Percentiles rank a stretch among this genome's conserved stretches.
These are phyloP conservation scores for Penicillium flavigenum DNA, from an alignment of 495 filamentous ascomycete species.

Conservation along the genomic window DNA sequence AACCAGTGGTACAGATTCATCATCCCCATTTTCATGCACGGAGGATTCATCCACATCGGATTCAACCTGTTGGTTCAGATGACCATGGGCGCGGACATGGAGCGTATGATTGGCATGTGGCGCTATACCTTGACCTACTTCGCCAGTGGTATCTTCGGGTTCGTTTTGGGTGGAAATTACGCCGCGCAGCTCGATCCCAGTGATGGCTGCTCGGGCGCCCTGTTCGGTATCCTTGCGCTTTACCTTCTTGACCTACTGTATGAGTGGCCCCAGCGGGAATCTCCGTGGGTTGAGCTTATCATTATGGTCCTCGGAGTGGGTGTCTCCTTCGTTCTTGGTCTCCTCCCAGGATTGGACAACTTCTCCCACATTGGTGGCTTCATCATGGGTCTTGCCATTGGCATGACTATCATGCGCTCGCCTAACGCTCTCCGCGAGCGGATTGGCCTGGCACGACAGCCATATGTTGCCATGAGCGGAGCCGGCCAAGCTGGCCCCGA, in stretches of 20 bases:
- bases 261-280: conserved; percentile 75
- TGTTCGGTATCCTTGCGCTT: conserved; percentile 91
- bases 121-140: conserved; percentile 89
- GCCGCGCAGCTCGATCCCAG: conserved; percentile 76
- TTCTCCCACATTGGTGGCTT: conserved; percentile 98
- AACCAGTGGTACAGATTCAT: conserved; percentile 98
- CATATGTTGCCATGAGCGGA: conserved; percentile 61
- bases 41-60: conserved; percentile 86
- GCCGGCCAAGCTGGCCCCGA: conserved; percentile 25
- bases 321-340: conserved; percentile 88
- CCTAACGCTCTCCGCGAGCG: conserved; percentile 74
- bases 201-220: conserved; percentile 80
- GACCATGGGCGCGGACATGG: conserved; percentile 85
- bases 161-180: conserved; percentile 92
- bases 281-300: conserved; percentile 74
- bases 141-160: conserved; percentile 89
- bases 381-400: conserved; percentile 84
- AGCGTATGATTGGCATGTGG: conserved; percentile 78
- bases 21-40: conserved; percentile 90
- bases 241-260: conserved; percentile 87
- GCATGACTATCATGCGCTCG: conserved; percentile 82
- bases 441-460: conserved; percentile 64
- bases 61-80: conserved; percentile 94
- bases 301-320: conserved; percentile 82
- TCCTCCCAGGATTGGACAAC: conserved; percentile 92